Evolutionary conservation across 495 filamentous ascomycete species (phyloP), one percentile per base, ranked within the genome.

Genomic region (Penicillium macrosclerotiorum): DNA sequence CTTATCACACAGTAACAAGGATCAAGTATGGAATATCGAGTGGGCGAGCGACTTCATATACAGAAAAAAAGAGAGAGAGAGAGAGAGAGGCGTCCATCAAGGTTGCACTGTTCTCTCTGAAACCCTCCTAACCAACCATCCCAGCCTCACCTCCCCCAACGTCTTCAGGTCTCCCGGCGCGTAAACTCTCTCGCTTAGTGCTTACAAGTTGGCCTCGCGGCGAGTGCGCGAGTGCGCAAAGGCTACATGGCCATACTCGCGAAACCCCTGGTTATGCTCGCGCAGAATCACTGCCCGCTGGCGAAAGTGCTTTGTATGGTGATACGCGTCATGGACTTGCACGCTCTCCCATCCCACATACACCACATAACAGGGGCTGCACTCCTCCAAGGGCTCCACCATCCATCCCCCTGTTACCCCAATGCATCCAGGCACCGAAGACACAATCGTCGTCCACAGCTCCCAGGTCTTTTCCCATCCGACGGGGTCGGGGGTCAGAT

Each of bases 171-270:
- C n/a, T n/a, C n/a, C n/a, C n/a, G n/a, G n/a, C n/a, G n/a, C n/a
- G n/a, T 46, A 48, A 17, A 16, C 13, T 32, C 9, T 32, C 43
- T 35, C 22, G 19, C 31, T 13, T 38, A n/a, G n/a, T n/a, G n/a
- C n/a, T 17, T 35, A 57, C 33, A 54, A 37, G 41, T 50, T 70
- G 72, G 36, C 84, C 82, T 39, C 32, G 16, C 20, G 41, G 24
- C 13, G 35, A 42, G 37, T 39, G n/a, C 42, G 45, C 45, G 46
- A 53, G 26, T 55, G 25, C 24, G 7, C 19, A 36, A 61, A 57
- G 23, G 37, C 42, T 19, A 61, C 43, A 50, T 61, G 56, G 8
- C 54, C 52, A 52, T 59, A 57, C 44, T 56, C 45, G 32, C 52
- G 42, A 39, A 47, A 56, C 31, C 56, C 53, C 18, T 29, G 16